Evolutionary conservation across 2,329 filamentous ascomycete genomes (phyloP), one percentile per base, ranked within the genome.

Genomic region (Eutypella sp.): DNA sequence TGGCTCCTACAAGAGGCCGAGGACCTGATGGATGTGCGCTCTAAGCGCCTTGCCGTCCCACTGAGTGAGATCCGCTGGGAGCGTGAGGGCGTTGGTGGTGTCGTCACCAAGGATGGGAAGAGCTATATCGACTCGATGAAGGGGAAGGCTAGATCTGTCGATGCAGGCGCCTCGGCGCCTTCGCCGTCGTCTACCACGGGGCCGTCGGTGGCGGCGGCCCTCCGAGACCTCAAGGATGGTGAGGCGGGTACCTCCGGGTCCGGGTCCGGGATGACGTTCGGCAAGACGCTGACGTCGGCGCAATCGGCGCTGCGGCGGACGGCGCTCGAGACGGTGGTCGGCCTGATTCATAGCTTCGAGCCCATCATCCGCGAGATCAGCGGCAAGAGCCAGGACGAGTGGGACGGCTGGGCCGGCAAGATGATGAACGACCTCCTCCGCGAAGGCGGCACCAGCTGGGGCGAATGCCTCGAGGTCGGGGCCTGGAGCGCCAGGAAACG

Each of bases 401-500:
- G 90, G 90, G 87, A 95, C 64, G 75, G 82, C 36, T 96, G 91
- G 91, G 82, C 87, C 69, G 82, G 84, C 34, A 88, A 85, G 66
- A 88, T 96, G 85, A 92, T 89, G 77, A 79, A 81, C 40, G 86
- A 93, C 65, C 67, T 96, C 59, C 76, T 95, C 60, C 82, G 85
- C 63, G 85, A 92, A 49, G 84, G 82, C 45, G 87, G 88, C 18
- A 84, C 87, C 16, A 82, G 80, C 40, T 90, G 82, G 72, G 90
- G 91, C 40, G 91, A 96, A 66, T 95, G 89, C 66, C 70, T 96
- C 18, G 89, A 81, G 58, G 82, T 90, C 53, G 88, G 92, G 31
- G 93, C 90, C 65, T 96, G 91, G 73, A 93, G 84, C 65, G 95
- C 84, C 49, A 89, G 85, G 67, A 97, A 96, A 76, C 64, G 63